Evolutionary conservation across 192 early-diverging fungal species (phyloP), one percentile per base, ranked within the genome.

Genomic region (Backusella circina): DNA sequence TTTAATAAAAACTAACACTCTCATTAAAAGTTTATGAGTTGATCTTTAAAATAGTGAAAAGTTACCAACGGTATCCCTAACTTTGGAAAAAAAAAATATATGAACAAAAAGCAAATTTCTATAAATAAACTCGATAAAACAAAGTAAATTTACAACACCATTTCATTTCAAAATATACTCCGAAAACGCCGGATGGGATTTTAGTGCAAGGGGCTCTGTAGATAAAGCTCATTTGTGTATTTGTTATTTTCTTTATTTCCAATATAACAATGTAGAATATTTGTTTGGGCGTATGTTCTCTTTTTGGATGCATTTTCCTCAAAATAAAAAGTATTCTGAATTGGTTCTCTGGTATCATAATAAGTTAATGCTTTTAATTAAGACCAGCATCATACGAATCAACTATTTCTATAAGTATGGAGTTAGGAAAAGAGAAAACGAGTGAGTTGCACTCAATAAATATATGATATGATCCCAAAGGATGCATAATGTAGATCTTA

Each of bases 71-170:
- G 12, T 57, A 54, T 21, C 21, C 23, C 21, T 23, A 13, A 28
- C 26, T 61, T 61, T 61, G 26, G 23, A 61, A 61, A 26, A 57
- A 23, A 51, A 51, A 26, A 12, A 61, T 26, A 61, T 28, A 61
- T 26, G 26, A 21, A 12, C 9, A 61, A 28, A 61, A 28, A n/a
- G 54, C 26, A 28, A 28, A 28, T 26, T 61, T 61, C 54, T 61
- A 61, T 61, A 61, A 61, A 61, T 61, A 61, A 61, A 61, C 26
- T 61, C 54, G 54, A 61, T 61, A 61, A 61, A 61, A 28, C 54
- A 61, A 61, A 61, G 54, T 61, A 28, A 61, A n/a, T n/a, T n/a
- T n/a, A n/a, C n/a, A n/a, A 61, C 54, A 26, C 54, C 54, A 61
- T 61, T 8, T 61, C 54, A 28, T 12, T 23, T 61, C 23, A 26